Evolutionary conservation across 441 rosid species (phyloP), one percentile per base, ranked within the genome.

Genomic region (Arabidopsis hybrid): DNA sequence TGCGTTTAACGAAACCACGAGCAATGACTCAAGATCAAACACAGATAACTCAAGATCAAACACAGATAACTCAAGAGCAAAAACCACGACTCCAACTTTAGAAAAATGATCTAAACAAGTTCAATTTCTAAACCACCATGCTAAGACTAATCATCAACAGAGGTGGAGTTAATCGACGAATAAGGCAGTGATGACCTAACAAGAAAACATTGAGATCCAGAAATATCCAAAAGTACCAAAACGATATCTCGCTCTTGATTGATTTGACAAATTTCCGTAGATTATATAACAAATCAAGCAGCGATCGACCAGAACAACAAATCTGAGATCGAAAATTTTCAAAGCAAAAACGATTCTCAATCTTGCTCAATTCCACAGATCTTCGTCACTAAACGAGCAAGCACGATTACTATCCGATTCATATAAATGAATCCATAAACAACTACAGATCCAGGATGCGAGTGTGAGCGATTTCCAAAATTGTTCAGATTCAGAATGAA

Each of bases 371-470:
- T 57, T n/a, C 1, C 62, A 57, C 43, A 57, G 43, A 14, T 58
- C 8, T 36, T 34, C 58, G 17, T 38, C 45, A 10, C n/a, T 7
- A 21, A 21, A 21, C 26, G 26, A 21, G 7, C 21, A n/a, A 6
- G 40, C 12, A 58, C 29, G 8, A 58, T 58, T 18, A 34, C 43
- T 1, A 38, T 16, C 2, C n/a, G n/a, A 36, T 14, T 16, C 8
- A 38, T 5, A 59, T 21, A 21, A 21, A 21, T 21, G 26, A 35
- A 65, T 62, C 69, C 49, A 56, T 34, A 53, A 55, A 42, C 69
- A 72, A 63, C 1, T n/a, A 60, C 32, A 29, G 40, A 73, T 12
- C 6, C 26, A 21, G 26, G 5, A 39, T 39, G 10, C 6, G 32
- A 51, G 11, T 55, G 6, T 39, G 40, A 58, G 50, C 26, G 26